Conservation (phyloP, 176 grass and related monocot species). For the Elaeis guineensis region DNA sequence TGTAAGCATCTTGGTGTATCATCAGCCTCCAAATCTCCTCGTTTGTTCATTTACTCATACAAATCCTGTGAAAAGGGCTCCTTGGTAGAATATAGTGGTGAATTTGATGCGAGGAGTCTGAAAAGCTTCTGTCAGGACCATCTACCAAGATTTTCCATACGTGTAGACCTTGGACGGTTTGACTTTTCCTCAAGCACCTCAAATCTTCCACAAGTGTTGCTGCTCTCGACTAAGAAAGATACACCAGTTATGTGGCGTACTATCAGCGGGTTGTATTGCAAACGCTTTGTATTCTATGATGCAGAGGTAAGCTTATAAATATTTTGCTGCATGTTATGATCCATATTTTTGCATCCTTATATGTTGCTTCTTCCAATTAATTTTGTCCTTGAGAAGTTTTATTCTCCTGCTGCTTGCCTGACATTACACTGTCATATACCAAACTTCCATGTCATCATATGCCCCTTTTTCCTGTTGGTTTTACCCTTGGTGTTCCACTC, state of each 20-base stretch:
- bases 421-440: too few relatives aligned
- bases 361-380: not conserved
- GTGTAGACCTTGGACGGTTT: slow-evolving; percentile 49
- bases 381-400: not conserved
- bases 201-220: slow-evolving; percentile 66
- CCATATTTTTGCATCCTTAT: not conserved
- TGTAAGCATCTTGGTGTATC: slow-evolving; percentile 59
- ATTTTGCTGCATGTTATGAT: too few relatives aligned
- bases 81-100: slow-evolving; percentile 77
- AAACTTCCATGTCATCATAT: too few relatives aligned
- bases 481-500: too few relatives aligned
- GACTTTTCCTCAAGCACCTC: slow-evolving; percentile 38
- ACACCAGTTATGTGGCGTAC: slow-evolving; percentile 81
- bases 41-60: slow-evolving; percentile 79
- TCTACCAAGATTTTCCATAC: slow-evolving; percentile 78
- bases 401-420: too few relatives aligned
- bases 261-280: slow-evolving; percentile 69
- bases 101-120: slow-evolving; percentile 63
- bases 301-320: slow-evolving; percentile 41
- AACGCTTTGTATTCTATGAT: slow-evolving; percentile 66
- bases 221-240: slow-evolving; percentile 82
- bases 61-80: slow-evolving; percentile 49
- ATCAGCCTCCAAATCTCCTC: slow-evolving; percentile 42
- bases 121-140: slow-evolving; percentile 87
- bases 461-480: too few relatives aligned